Evolutionary conservation across 805 yeast species (phyloP).

Genomic region (Ogataea paraovalis): DNA sequence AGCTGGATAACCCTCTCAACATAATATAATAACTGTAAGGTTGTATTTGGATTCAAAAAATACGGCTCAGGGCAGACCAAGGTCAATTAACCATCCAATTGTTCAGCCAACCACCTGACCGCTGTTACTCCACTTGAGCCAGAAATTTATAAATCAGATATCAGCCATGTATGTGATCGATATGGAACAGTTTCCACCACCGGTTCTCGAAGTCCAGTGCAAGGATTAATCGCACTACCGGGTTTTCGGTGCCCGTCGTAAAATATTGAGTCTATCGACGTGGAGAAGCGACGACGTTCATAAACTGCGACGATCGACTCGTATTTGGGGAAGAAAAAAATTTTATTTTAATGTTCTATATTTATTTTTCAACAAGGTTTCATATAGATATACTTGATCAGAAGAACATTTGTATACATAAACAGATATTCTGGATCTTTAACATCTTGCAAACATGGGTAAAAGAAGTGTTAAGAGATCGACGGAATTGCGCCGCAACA

Average conservation of each 20-base stretch:
- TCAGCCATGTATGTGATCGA: no score
- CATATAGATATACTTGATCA: background rate
- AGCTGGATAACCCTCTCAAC: conserved; percentile 15
- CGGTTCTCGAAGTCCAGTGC: background rate
- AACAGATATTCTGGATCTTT: background rate
- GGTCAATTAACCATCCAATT: no score
- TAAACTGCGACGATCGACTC: background rate
- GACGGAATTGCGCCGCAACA: conserved; percentile 30
- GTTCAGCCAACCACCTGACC: no score
- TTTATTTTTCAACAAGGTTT: no score
- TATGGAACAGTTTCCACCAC: no score
- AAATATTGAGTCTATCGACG: background rate
- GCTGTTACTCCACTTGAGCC: no score
- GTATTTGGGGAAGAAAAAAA: background rate
- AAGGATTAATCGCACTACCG: background rate
- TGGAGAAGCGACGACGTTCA: background rate
- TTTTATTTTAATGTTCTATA: background rate
- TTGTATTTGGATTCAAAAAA: background rate
- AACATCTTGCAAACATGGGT: conserved; percentile 28
- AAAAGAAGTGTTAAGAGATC: conserved; percentile 35
- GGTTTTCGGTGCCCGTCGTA: background rate
- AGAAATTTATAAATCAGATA: no score
- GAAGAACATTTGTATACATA: no score
- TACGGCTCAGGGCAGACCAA: no score
- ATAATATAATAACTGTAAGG: conserved; percentile 3